Conservation (phyloP, 2,329 filamentous ascomycete genomes). For the Aspergillus ustus region DNA sequence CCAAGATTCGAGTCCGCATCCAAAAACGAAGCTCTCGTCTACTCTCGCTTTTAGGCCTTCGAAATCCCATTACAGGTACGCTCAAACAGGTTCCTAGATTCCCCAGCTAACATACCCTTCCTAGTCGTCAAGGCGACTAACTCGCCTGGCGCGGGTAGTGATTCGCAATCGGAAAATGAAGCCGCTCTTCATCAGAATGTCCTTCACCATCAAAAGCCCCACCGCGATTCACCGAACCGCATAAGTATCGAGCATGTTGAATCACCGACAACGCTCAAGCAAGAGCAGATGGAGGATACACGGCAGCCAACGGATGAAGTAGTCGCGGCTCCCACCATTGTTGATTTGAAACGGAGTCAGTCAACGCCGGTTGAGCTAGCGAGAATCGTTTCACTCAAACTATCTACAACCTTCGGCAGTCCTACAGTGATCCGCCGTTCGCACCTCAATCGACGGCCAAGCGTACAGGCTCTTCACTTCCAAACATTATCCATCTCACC, state of each 20-base stretch:
- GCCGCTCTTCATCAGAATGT: neutral
- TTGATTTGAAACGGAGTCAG: conserved; percentile 21
- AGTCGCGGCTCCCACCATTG: neutral
- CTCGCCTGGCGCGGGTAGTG: neutral
- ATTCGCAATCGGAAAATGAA: conserved; percentile 5
- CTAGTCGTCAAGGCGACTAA: neutral
- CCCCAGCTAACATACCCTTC: neutral
- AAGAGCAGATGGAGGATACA: neutral
- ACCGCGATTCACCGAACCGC: neutral
- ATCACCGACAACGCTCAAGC: neutral
- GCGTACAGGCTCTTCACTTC: conserved; percentile 31
- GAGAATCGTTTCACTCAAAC: conserved; percentile 40
- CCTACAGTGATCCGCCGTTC: conserved; percentile 47
- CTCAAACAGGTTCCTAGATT: neutral
- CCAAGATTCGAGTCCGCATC: conserved; percentile 36
- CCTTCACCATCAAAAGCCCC: neutral
- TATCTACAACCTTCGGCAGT: conserved; percentile 45
- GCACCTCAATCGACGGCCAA: conserved; percentile 39
- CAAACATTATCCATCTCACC: conserved; percentile 14
- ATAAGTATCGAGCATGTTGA: neutral
- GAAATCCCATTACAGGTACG: conserved; percentile 34
- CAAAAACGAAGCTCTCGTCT: conserved; percentile 43
- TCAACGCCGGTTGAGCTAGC: conserved; percentile 38
- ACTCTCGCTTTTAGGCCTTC: conserved; percentile 41
- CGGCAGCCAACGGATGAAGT: neutral